phyloP scores from a whole-genome alignment of 75 land plant species.

The Selaginella moellendorffii region DNA sequence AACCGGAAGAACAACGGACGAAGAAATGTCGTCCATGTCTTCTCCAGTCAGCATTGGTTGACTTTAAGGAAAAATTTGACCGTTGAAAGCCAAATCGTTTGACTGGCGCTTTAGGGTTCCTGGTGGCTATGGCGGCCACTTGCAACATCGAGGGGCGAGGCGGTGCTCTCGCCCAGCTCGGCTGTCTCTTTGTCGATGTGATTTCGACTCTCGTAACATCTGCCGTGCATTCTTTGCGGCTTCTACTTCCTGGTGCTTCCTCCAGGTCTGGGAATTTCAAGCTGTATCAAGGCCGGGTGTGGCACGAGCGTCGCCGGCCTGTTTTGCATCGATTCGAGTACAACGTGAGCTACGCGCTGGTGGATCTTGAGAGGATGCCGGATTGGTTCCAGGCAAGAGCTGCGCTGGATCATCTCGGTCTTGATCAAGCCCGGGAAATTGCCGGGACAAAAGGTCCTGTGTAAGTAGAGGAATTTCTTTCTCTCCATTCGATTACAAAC shows the following conservation, averaged over 20 bases:
- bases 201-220: too few species aligned
- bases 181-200: too few species aligned
- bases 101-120: too few species aligned
- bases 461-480: constrained; percentile 37
- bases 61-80: too few species aligned
- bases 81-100: too few species aligned
- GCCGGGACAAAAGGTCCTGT: constrained; percentile 63
- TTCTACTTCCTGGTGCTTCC: too few species aligned
- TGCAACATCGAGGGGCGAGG: too few species aligned
- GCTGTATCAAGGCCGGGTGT: constrained; percentile 66
- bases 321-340: constrained; percentile 59
- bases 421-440: constrained; percentile 37
- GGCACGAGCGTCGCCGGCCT: constrained; percentile 62
- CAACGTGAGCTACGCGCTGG: constrained; percentile 61
- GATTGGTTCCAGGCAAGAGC: constrained; percentile 15
- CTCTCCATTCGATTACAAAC: neutral
- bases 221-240: too few species aligned
- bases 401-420: constrained; percentile 35
- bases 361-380: constrained; percentile 45
- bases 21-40: neutral
- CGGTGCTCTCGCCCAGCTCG: too few species aligned
- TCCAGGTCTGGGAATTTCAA: neutral
- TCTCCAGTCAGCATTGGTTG: neutral
- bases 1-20: neutral
- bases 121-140: too few species aligned